Conservation (phyloP, 768 basidiomycete genomes). For the Russula sp. region DNA sequence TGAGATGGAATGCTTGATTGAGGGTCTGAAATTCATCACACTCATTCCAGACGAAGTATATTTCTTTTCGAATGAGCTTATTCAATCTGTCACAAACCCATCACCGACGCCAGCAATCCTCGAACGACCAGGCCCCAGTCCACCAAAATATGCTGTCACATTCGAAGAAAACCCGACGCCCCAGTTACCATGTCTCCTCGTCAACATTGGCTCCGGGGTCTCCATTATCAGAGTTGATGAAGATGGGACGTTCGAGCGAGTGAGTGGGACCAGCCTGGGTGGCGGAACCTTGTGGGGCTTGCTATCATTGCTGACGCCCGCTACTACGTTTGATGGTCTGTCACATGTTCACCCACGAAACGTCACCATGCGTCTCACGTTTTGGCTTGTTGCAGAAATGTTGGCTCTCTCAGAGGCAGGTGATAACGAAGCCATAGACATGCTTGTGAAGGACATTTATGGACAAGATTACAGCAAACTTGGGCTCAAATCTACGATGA, state of each 20-base stretch:
- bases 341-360: conserved; percentile 15
- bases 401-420: conserved; percentile 87
- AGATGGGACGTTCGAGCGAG: conserved; percentile 91
- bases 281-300: conserved; percentile 98
- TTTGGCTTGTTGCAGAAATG: conserved; percentile 64
- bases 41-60: conserved; percentile 97
- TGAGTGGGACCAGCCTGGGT: conserved; percentile 94
- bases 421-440: conserved; percentile 91
- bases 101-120: conserved; percentile 31
- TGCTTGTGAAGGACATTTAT: conserved; percentile 99
- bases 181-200: conserved; percentile 90
- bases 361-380: conserved; percentile 8
- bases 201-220: conserved; percentile 97
- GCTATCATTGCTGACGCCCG: conserved; percentile 89
- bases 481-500: conserved; percentile 95
- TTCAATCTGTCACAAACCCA: conserved; percentile 52
- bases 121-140: conserved; percentile 84
- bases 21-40: conserved; percentile 92
- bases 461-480: conserved; percentile 95
- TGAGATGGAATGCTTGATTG: conserved; percentile 98
- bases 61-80: conserved; percentile 96
- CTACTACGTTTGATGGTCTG: conserved; percentile 92
- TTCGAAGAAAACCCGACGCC: conserved; percentile 81
- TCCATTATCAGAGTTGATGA: conserved; percentile 96
- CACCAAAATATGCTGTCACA: conserved; percentile 81